These are phyloP conservation scores for Solanum chacoense DNA, from an alignment of 305 asterid genomes.

Conservation along the genomic window DNA sequence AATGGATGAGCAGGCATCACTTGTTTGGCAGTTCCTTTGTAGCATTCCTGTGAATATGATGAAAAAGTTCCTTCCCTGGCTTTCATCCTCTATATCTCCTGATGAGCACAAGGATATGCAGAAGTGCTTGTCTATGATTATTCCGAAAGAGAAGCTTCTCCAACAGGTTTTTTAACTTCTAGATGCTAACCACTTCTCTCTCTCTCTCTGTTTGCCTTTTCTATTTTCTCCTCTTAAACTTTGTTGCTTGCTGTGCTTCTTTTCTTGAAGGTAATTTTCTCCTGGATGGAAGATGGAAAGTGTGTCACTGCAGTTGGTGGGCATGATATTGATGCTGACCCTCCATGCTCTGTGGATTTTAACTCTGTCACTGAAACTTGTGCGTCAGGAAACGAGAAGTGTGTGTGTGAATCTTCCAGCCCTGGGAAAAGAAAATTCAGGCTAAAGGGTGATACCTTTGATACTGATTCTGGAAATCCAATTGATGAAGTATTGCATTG, in stretches of 20 bases:
- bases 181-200: not conserved
- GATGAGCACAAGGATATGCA: slow-evolving; percentile 31
- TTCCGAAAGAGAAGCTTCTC: slow-evolving; percentile 41
- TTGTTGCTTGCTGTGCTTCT: not conserved
- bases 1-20: slow-evolving; percentile 36
- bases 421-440: slow-evolving; percentile 23
- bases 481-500: slow-evolving; percentile 36
- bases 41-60: slow-evolving; percentile 42
- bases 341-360: slow-evolving; percentile 3
- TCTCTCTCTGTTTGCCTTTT: not conserved
- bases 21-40: slow-evolving; percentile 42
- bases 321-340: slow-evolving; percentile 4
- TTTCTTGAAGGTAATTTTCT: slow-evolving; percentile 28
- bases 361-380: slow-evolving; percentile 1
- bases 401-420: slow-evolving; percentile 17
- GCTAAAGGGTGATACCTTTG: slow-evolving; percentile 12
- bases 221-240: not conserved
- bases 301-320: slow-evolving; percentile 1
- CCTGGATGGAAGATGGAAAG: slow-evolving; percentile 29
- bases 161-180: slow-evolving; percentile 26
- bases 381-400: slow-evolving; percentile 4
- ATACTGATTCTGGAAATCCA: slow-evolving; percentile 16
- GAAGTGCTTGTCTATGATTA: slow-evolving; percentile 23
- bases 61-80: slow-evolving; percentile 40
- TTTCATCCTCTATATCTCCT: slow-evolving; percentile 29